Base-by-base conservation (phyloP, 176 grass and related monocot genomes). In the Oryza nivara region DNA sequence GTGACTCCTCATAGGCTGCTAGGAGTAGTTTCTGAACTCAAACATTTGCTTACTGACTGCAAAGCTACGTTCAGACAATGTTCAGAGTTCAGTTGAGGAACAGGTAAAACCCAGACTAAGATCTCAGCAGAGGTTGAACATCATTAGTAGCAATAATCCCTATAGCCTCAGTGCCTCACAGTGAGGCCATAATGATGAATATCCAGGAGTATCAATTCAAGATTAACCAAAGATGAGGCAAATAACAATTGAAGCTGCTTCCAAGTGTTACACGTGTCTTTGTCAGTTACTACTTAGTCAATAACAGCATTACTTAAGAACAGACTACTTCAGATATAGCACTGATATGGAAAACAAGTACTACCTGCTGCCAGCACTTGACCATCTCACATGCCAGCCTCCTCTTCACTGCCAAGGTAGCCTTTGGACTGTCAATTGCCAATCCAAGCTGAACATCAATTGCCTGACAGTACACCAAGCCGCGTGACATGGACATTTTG, bases 331-430 rank as follows among this genome's bases (percentile, higher is more conserved):
- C 25, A 47, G 68, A 47, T 9, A 65, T 45, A 10, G 35, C 23
- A 13, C 25, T 47, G 13, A 75, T 69, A 69, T 49, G 6, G 5
- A 75, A 23, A 70, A 47, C 13, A 75, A 47, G 38, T 93, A 98
- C 96, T 93, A 98, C 96, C 96, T 95, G 96, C 28, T 95, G 77
- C 96, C 96, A 98, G 56, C 94, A 94, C 69, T 95, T 95, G 49
- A 95, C 91, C 93, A 98, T 98, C 78, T 98, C 96, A 85, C 96
- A 98, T 83, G 96, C 96, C 68, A 98, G 84, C 75, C 96, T 90
- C 68, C 96, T 92, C 93, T 98, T 98, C 49, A 98, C 96, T 58
- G 96, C 93, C 65, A 98, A 83, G 68, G 93, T 98, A 74, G 93
- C 96, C 78, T 95, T 95, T 13, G 93, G 89, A 79, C 96, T 98